Percentiles rank a stretch among this genome's conserved stretches.
phyloP scores from a whole-genome alignment of 306 rosid genomes.

The Cucurbita moschata region DNA sequence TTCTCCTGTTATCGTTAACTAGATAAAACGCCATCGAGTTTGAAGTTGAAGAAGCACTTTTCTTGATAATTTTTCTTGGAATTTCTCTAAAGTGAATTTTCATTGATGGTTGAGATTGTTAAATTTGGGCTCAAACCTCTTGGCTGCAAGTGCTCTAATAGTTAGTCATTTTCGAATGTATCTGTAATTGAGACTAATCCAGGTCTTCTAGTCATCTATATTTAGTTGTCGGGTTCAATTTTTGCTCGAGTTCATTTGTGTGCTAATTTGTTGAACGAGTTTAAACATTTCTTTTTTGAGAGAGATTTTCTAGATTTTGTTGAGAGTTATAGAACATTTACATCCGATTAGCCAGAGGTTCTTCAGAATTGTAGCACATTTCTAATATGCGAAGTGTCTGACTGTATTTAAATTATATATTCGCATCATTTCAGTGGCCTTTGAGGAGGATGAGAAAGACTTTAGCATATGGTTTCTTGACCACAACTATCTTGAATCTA shows the following conservation, averaged over 20 bases:
- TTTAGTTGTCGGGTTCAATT: background rate
- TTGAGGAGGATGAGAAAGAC: conserved; percentile 83
- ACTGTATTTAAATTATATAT: background rate
- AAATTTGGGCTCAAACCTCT: background rate
- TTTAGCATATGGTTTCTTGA: conserved; percentile 86
- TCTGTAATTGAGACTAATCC: background rate
- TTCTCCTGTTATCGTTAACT: background rate
- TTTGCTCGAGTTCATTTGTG: background rate
- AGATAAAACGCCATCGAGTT: background rate
- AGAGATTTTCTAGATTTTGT: background rate
- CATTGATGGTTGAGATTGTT: background rate
- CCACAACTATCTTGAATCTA: conserved; percentile 70
- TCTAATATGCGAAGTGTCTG: background rate
- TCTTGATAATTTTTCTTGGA: background rate
- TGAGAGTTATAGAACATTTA: background rate
- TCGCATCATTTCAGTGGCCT: conserved; percentile 41
- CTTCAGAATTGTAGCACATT: background rate
- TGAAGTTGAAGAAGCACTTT: background rate
- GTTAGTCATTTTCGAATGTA: background rate
- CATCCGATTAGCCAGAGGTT: background rate
- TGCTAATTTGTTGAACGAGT: background rate
- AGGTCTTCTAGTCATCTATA: background rate
- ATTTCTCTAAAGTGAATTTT: background rate
- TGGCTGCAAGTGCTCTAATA: background rate
- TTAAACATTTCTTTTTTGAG: background rate